phyloP scores from a whole-genome alignment of 306 rosid species.

The Prunus davidiana region DNA sequence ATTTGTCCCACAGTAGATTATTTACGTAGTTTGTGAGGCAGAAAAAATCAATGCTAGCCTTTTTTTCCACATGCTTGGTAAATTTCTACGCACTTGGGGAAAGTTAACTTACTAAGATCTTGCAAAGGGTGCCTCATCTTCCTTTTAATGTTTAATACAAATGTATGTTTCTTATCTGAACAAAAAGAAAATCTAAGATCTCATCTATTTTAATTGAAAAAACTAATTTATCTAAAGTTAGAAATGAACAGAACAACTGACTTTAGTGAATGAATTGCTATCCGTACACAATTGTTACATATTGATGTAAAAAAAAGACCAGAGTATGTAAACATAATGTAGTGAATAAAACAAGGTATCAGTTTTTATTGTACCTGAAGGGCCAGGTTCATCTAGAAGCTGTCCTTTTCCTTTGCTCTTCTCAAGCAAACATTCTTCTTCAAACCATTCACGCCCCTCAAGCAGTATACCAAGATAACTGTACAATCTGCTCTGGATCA shows the following conservation, averaged over 20 bases:
- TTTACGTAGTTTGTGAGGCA: neutral
- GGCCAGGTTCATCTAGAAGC: constrained; percentile 35
- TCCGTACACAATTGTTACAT: neutral
- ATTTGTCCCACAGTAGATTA: neutral
- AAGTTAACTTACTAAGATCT: neutral
- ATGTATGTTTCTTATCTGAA: neutral
- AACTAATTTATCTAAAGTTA: neutral
- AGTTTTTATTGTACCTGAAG: constrained; percentile 45
- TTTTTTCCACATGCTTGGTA: neutral
- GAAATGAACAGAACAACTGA: neutral
- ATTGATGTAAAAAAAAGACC: neutral
- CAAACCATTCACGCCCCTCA: constrained; percentile 65
- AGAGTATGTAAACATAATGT: neutral
- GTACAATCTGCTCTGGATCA: constrained; percentile 61
- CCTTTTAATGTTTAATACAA: neutral
- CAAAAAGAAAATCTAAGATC: neutral
- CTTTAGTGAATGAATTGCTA: neutral
- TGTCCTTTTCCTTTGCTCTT: constrained; percentile 33
- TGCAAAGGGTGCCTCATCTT: neutral
- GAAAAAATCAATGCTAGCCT: neutral
- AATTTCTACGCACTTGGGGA: neutral
- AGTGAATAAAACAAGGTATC: neutral
- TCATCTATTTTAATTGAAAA: neutral
- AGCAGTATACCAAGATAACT: constrained; percentile 53
- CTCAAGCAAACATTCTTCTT: constrained; percentile 47